Percentiles rank a stretch among this genome's conserved stretches.
These are phyloP conservation scores for Vanderwaltozyma verrucispora DNA, from an alignment of 805 yeast species.

Conservation along the genomic window DNA sequence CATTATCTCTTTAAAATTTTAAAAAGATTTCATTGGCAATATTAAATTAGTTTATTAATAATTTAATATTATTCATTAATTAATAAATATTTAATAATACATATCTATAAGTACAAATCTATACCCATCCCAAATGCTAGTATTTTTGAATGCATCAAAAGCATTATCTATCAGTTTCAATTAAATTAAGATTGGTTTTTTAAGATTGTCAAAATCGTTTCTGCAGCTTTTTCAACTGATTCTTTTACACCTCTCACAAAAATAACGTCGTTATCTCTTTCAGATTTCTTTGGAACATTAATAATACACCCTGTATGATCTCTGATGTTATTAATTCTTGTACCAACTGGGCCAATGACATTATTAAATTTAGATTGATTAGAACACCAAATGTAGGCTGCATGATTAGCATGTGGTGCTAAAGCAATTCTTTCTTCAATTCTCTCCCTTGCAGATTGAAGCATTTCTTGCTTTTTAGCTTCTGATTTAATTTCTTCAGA, in stretches of 20 bases:
- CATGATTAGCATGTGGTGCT: constrained; percentile 36
- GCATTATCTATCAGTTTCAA: constrained; percentile 1
- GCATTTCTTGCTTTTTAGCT: constrained; percentile 40
- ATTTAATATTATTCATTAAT: too few relatives aligned
- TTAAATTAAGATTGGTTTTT: constrained; percentile 2
- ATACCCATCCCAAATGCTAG: too few relatives aligned
- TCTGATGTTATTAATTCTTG: constrained; percentile 53
- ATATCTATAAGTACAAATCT: too few relatives aligned
- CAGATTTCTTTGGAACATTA: constrained; percentile 50
- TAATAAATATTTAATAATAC: too few relatives aligned
- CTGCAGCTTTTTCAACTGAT: constrained; percentile 41
- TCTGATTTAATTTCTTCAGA: constrained; percentile 27
- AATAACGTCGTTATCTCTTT: constrained; percentile 42
- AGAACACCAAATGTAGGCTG: constrained; percentile 55
- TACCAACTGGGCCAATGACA: constrained; percentile 70
- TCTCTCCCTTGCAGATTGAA: constrained; percentile 21
- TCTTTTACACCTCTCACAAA: constrained; percentile 50
- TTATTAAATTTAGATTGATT: constrained; percentile 43
- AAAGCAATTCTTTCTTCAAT: constrained; percentile 41
- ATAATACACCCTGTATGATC: constrained; percentile 47
- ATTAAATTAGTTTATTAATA: too few relatives aligned
- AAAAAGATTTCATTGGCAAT: too few relatives aligned
- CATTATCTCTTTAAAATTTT: too few relatives aligned
- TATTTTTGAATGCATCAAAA: too few relatives aligned
- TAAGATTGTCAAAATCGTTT: constrained; percentile 27